Base-by-base conservation (phyloP, 192 early-diverging fungal species). In the Glomus cerebriforme region DNA sequence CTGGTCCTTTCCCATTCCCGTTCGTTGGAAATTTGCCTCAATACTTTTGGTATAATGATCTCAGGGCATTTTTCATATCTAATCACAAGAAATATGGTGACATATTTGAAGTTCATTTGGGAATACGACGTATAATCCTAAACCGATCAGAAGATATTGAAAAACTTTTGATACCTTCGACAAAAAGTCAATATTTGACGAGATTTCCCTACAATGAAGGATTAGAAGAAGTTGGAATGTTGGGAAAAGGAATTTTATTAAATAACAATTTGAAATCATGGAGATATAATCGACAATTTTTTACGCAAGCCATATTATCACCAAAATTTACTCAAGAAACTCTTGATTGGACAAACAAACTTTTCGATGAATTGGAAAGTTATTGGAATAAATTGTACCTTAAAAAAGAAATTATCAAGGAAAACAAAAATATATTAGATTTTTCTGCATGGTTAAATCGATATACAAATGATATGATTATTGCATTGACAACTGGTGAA, bases 11-110 rank as follows among this genome's bases (percentile, higher is more conserved):
- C 22, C 69, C 69, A 47, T 12, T 71, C 22, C 69, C 69, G 5
- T 31, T 71, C 22, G 9, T 71, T 71, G 35, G 37, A 24, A 45
- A 45, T 31, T 24, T 43, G 8, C 24, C 32, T 34, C 1, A 32
- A 43, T 43, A 12, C 39, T 43, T 43, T 43, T 43, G 39, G 9
- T 66, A 31, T 35, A 35, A 66, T 19, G 31, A 66, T 32, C 9
- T 66, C 9, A 32, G 17, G 19, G 2, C 2, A 19, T 66, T 35
- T 66, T 31, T 31, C 31, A 4, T 29, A 31, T 32, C 12, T 31
- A 3, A 17, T 34, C n/a, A 75, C 5, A 47, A 39, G 15, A 77
- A 65, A 65, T 77, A 77, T 77, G 75, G 75, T 47, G 75, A 45
- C 7, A 64, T 77, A 12, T 77, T 8, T 39, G 75, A 77, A 65